Conservation (phyloP, 371 early-diverging fungal genomes). For the Capillidium heterosporum region DNA sequence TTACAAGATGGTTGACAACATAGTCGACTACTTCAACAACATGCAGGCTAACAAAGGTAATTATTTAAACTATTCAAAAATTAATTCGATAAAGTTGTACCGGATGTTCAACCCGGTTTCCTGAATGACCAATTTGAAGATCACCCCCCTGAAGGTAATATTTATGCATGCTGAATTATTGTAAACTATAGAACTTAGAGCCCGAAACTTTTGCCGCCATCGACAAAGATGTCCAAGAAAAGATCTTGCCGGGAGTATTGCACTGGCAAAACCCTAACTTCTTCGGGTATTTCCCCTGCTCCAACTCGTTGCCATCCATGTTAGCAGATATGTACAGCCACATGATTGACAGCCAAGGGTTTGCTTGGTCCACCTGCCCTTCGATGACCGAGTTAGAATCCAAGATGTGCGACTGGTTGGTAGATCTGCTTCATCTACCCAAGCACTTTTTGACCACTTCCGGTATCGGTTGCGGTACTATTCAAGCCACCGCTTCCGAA, state of each 20-base stretch:
- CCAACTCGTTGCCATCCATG: constrained; percentile 24
- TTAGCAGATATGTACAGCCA: constrained; percentile 35
- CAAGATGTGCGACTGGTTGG: constrained; percentile 36
- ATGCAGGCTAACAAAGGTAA: too few species aligned
- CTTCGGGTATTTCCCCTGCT: constrained; percentile 29
- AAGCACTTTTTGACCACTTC: constrained; percentile 20
- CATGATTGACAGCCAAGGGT: constrained; percentile 29
- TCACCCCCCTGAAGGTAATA: too few species aligned
- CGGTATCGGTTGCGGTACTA: constrained; percentile 34
- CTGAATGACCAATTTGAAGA: too few species aligned
- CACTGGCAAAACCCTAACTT: constrained; percentile 39
- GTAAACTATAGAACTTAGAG: too few species aligned
- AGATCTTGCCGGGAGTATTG: constrained; percentile 16
- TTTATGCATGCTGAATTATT: too few species aligned
- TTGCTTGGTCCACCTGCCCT: constrained; percentile 30
- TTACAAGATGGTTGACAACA: too few species aligned
- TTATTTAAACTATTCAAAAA: too few species aligned
- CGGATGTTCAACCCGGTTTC: too few species aligned
- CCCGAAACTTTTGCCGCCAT: constrained; percentile 29
- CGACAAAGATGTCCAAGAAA: constrained; percentile 18
- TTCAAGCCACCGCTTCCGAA: constrained; percentile 38
- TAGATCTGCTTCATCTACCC: constrained; percentile 25
- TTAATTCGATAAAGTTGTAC: too few species aligned
- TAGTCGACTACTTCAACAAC: too few species aligned
- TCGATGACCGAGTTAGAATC: constrained; percentile 39